Evolutionary conservation across 495 filamentous ascomycete genomes (phyloP), one percentile per base, ranked within the genome.

Genomic region (Venustampulla echinocandica): DNA sequence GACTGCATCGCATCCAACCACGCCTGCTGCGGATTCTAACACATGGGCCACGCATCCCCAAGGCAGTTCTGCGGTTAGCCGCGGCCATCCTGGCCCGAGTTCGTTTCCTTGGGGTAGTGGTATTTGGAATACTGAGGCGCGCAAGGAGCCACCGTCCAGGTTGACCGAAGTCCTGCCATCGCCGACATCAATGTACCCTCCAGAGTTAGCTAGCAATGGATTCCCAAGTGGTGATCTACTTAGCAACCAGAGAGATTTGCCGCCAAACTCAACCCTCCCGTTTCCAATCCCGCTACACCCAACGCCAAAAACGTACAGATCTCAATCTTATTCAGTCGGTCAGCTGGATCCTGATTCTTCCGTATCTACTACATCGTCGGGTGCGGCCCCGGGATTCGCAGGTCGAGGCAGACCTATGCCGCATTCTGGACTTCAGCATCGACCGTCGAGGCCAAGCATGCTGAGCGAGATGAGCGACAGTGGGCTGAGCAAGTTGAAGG

Each of bases 301-400:
- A 3, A 92, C 88, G 0, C 85, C 84, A 9, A 92, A 95, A 58
- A 90, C 85, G 1, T 93, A 93, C 57, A 84, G 92, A 23, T 98
- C 92, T 11, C 87, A 94, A 66, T 98, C 92, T 4, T 97, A 96
- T 61, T 96, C 90, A 1, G 90, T 95, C 21, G 92, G 92, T 19
- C 92, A 98, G 61, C 64, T 86, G 50, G 89, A 95, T 19, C 74
- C 81, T 5, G 87, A 94, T 65, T 62, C 67, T 51, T 60, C 75
- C 13, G 67, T 66, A 44, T 42, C 53, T 10, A 37, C 24, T 14
- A n/a, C 28, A 4, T 43, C 50, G 23, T 67, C 75, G 47, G 50
- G 69, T 34, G 66, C 73, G 14, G 58, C 59, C 60, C 69, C 53
- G 54, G 55, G 62, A 19, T 69, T 68, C 42, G 64, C 61, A 51